Conservation (phyloP, 1,284 basidiomycete species). For the Irpex sp. region DNA sequence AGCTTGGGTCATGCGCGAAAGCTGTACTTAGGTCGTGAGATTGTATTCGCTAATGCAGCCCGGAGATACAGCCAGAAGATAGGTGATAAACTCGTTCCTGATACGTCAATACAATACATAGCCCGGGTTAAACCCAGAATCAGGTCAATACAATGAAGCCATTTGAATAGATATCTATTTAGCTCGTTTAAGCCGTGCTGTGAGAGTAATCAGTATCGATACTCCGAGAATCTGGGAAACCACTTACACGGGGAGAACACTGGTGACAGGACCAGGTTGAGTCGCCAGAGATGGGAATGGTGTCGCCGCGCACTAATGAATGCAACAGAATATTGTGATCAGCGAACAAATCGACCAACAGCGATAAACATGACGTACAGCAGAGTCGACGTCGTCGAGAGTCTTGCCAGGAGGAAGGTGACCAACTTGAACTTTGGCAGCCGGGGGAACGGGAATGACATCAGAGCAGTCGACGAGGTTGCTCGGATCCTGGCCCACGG, state of each 20-base stretch:
- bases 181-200: neutral
- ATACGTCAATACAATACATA: neutral
- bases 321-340: neutral
- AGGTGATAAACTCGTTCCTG: neutral
- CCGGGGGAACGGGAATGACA: conserved; percentile 8
- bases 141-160: neutral
- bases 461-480: conserved; percentile 10
- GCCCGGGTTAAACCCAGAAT: neutral
- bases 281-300: conserved; percentile 1
- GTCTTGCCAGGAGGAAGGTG: conserved; percentile 1
- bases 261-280: neutral
- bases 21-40: neutral
- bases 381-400: neutral
- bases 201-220: neutral
- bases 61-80: neutral
- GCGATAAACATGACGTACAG: neutral
- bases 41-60: neutral
- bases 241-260: conserved; percentile 2
- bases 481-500: conserved; percentile 7
- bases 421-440: neutral
- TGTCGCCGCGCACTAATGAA: neutral
- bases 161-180: neutral
- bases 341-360: neutral
- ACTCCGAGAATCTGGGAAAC: neutral
- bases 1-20: no score